phyloP scores from a whole-genome alignment of 108 stramenopile species.

The Conticribra weissflogii region DNA sequence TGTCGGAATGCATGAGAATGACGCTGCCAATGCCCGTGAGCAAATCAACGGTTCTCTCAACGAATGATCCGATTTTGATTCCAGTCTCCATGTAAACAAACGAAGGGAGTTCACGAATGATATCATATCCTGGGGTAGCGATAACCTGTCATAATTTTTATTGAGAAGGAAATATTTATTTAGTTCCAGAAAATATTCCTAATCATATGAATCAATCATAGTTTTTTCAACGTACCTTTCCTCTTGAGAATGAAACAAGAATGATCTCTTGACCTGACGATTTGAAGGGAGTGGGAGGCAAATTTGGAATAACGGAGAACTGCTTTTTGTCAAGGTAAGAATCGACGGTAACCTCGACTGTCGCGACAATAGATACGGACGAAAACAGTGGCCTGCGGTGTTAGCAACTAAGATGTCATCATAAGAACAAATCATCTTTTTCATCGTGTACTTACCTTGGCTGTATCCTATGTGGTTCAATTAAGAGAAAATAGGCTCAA shows the following conservation, averaged over 20 bases:
- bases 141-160: too few species aligned
- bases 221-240: conserved; percentile 49
- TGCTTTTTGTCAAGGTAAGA: conserved; percentile 70
- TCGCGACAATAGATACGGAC: too few species aligned
- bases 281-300: conserved; percentile 83
- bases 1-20: conserved; percentile 78
- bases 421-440: too few species aligned
- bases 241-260: conserved; percentile 77
- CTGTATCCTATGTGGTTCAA: too few species aligned
- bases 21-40: conserved; percentile 86
- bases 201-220: too few species aligned
- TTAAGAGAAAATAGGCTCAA: too few species aligned
- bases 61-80: conserved; percentile 64
- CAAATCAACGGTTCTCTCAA: conserved; percentile 84
- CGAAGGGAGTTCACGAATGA: conserved; percentile 68
- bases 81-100: conserved; percentile 89
- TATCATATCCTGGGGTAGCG: conserved; percentile 83
- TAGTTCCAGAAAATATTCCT: too few species aligned
- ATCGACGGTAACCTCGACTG: conserved; percentile 87
- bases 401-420: too few species aligned
- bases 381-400: too few species aligned
- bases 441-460: too few species aligned
- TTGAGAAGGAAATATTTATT: too few species aligned
- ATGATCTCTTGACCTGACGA: conserved; percentile 87
- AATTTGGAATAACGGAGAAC: conserved; percentile 60